phyloP scores from a whole-genome alignment of 2,329 filamentous ascomycete genomes.

The Fusarium devonianum region DNA sequence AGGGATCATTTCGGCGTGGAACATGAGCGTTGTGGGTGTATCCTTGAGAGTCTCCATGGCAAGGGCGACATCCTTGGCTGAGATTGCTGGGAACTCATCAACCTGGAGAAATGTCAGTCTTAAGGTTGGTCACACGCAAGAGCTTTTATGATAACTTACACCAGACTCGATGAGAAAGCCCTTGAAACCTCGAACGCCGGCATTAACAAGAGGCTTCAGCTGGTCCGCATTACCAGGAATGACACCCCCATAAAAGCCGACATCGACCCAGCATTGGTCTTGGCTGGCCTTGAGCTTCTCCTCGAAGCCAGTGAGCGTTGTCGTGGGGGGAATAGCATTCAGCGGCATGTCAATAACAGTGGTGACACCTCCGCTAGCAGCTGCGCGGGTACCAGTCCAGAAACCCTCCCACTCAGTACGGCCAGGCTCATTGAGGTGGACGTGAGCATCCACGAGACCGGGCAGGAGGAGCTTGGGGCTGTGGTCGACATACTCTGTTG shows the following conservation, averaged over 20 bases:
- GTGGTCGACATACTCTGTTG: slow-evolving; percentile 80
- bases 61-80: slow-evolving; percentile 75
- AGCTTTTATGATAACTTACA: slow-evolving; percentile 61
- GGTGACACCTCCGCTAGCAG: slow-evolving; percentile 94
- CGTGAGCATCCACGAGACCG: slow-evolving; percentile 93
- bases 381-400: slow-evolving; percentile 90
- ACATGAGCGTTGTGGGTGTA: slow-evolving; percentile 92
- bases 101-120: slow-evolving; percentile 62
- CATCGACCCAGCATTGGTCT: slow-evolving; percentile 96
- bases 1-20: slow-evolving; percentile 98
- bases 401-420: slow-evolving; percentile 99
- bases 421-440: slow-evolving; percentile 96
- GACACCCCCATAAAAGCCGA: slow-evolving; percentile 97
- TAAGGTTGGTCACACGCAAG: background rate
- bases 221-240: slow-evolving; percentile 87
- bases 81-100: slow-evolving; percentile 95
- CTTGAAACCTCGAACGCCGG: slow-evolving; percentile 94
- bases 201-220: slow-evolving; percentile 79
- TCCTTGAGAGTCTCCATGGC: slow-evolving; percentile 84
- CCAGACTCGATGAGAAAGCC: slow-evolving; percentile 97
- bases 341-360: slow-evolving; percentile 98
- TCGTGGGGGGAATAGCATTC: slow-evolving; percentile 96
- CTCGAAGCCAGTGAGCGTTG: slow-evolving; percentile 80
- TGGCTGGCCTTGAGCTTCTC: slow-evolving; percentile 85
- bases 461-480: slow-evolving; percentile 86